These are phyloP conservation scores for Penicillium brasilianum DNA, from an alignment of 2,329 filamentous ascomycete species.

Conservation along the genomic window DNA sequence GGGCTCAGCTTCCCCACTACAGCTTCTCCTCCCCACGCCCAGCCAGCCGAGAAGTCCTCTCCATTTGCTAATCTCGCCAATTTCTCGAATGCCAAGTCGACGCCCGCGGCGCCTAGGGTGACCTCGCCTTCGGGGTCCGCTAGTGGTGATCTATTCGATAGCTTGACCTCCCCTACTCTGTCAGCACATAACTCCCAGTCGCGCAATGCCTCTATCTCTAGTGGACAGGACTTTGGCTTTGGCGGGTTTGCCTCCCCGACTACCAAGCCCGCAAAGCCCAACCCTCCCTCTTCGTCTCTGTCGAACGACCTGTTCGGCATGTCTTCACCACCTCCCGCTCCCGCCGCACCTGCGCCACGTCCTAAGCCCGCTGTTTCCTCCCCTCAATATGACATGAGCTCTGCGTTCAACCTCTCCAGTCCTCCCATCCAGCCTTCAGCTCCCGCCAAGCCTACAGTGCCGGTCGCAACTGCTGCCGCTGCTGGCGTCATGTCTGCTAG, in stretches of 20 bases:
- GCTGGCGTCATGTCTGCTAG: conserved; percentile 44
- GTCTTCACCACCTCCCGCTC: conserved; percentile 53
- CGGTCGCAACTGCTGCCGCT: conserved; percentile 52
- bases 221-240: conserved; percentile 69
- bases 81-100: conserved; percentile 55
- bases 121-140: conserved; percentile 56
- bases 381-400: conserved; percentile 56
- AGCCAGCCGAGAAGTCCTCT: conserved; percentile 58
- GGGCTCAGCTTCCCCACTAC: conserved; percentile 65
- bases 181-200: conserved; percentile 50
- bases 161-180: conserved; percentile 65
- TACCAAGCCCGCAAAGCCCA: conserved; percentile 50
- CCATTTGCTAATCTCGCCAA: conserved; percentile 68
- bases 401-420: conserved; percentile 81
- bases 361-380: conserved; percentile 47
- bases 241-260: conserved; percentile 61
- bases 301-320: conserved; percentile 86
- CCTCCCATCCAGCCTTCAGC: conserved; percentile 52
- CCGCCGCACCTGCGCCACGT: conserved; percentile 51
- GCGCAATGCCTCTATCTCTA: conserved; percentile 58
- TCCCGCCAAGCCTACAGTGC: conserved; percentile 46
- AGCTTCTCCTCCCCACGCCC: conserved; percentile 44
- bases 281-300: conserved; percentile 56
- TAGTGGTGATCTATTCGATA: conserved; percentile 84
- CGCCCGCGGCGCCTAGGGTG: conserved; percentile 53